These are phyloP conservation scores for Dothiorella sarmentorum DNA, from an alignment of 2,329 filamentous ascomycete species.

Conservation along the genomic window DNA sequence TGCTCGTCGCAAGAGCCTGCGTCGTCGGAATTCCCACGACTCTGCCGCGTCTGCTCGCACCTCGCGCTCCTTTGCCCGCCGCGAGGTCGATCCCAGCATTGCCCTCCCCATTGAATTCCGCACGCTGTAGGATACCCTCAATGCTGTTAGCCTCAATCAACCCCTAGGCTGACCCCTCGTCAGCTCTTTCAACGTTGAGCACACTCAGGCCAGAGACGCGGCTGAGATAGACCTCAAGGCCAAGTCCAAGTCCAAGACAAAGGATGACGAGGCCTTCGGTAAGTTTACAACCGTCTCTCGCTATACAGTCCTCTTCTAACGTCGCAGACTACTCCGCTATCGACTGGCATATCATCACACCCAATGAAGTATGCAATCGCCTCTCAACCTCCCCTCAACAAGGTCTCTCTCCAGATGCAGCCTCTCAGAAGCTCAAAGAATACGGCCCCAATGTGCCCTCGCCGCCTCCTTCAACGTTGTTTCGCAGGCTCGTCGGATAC, in stretches of 20 bases:
- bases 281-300: conserved; percentile 17
- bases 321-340: conserved; percentile 47
- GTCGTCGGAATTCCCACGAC: conserved; percentile 21
- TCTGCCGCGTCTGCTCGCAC: conserved; percentile 32
- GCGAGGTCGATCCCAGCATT: conserved; percentile 41
- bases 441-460: conserved; percentile 67
- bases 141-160: neutral
- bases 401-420: conserved; percentile 61
- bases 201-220: conserved; percentile 28
- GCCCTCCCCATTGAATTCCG: conserved; percentile 44
- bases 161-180: conserved; percentile 10
- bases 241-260: conserved; percentile 30
- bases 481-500: conserved; percentile 61
- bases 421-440: conserved; percentile 52
- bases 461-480: conserved; percentile 59
- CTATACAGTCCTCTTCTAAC: conserved; percentile 21
- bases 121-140: conserved; percentile 31
- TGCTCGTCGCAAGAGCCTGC: conserved; percentile 26
- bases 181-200: conserved; percentile 42
- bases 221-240: conserved; percentile 21
- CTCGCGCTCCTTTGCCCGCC: conserved; percentile 34
- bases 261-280: conserved; percentile 35
- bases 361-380: conserved; percentile 57
- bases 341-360: conserved; percentile 64
- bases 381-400: conserved; percentile 54